Base-by-base conservation (phyloP, 2,329 filamentous ascomycete genomes). In the Cladosporium sp. region DNA sequence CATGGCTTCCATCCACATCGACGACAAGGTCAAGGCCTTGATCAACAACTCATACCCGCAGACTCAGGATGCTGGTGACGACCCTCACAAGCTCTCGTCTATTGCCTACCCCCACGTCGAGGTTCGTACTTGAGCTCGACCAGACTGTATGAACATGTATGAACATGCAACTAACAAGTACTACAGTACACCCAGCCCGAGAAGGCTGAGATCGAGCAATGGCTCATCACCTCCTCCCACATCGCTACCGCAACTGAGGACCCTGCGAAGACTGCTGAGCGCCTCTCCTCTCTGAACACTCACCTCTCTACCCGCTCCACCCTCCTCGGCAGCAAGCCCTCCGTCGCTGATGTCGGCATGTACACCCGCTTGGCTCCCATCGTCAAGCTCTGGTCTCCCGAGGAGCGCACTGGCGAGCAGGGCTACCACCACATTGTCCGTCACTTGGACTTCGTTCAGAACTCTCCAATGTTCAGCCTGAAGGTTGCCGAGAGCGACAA, bases 361-460 rank as follows among this genome's bases (percentile, higher is more conserved):
- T 97, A 94, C 81, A 81, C 89, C 64, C 83, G 87, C 56, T 82
- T 96, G 36, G 88, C 88, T 1, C 88, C 91, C 12, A 72, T 88
- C 39, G 90, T 96, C 60, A 84, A 88, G 70, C 80, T 81, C 64
- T 97, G 93, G 93, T 84, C 83, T 2, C 77, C 88, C 49, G 92
- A 97, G 78, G 85, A 96, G 82, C 86, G 90, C 71, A 96, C 93
- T 20, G 93, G 93, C 63, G 86, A 96, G 78, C 83, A 91, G 64
- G 93, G 93, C 62, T 88, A 88, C 74, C 92, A 95, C 63, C 87
- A 97, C 77, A 89, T 97, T 65, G 90, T 97, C 59, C 90, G 93
- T 65, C 89, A 90, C 73, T 76, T 97, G 70, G 93, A 97, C 78
- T 96, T 97, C 73, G 90, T 97, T 64, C 93, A 97, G 81, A 96